phyloP scores from a whole-genome alignment of 176 grass and related monocot genomes.

The Oryza longistaminata region DNA sequence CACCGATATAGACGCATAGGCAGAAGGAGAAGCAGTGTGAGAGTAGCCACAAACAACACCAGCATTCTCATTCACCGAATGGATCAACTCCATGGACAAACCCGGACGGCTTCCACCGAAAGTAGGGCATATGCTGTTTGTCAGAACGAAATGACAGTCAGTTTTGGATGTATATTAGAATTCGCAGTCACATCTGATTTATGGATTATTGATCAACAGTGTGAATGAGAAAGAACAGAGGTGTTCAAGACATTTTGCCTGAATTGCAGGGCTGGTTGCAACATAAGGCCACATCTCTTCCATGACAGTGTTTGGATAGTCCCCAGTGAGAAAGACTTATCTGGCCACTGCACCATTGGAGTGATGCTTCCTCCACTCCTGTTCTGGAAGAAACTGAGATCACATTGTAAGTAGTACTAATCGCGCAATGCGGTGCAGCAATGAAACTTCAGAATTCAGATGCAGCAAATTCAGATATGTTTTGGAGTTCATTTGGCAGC shows the following conservation, averaged over 20 bases:
- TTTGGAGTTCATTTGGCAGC: background rate
- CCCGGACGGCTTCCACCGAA: conserved; percentile 58
- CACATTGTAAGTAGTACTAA: background rate
- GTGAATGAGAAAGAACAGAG: background rate
- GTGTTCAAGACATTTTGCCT: conserved; percentile 28
- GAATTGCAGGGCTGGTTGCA: conserved; percentile 55
- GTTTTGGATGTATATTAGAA: background rate
- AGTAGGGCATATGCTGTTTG: conserved; percentile 47
- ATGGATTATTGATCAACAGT: background rate
- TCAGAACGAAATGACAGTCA: background rate
- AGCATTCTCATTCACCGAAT: conserved; percentile 45
- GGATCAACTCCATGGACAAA: conserved; percentile 48
- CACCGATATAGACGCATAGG: conserved; percentile 62
- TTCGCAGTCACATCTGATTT: background rate
- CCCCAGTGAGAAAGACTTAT: conserved; percentile 53
- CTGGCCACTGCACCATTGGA: conserved; percentile 61
- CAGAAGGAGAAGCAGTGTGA: conserved; percentile 38
- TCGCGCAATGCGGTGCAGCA: no score
- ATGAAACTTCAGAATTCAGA: background rate
- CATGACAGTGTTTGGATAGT: conserved; percentile 50
- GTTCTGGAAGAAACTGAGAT: conserved; percentile 50
- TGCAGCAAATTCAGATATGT: background rate
- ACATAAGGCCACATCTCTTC: conserved; percentile 58
- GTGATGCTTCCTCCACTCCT: conserved; percentile 47
- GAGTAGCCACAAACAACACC: conserved; percentile 56